Evolutionary conservation across 2,329 filamentous ascomycete genomes (phyloP).

Genomic region (Purpureocillium lavendulum): DNA sequence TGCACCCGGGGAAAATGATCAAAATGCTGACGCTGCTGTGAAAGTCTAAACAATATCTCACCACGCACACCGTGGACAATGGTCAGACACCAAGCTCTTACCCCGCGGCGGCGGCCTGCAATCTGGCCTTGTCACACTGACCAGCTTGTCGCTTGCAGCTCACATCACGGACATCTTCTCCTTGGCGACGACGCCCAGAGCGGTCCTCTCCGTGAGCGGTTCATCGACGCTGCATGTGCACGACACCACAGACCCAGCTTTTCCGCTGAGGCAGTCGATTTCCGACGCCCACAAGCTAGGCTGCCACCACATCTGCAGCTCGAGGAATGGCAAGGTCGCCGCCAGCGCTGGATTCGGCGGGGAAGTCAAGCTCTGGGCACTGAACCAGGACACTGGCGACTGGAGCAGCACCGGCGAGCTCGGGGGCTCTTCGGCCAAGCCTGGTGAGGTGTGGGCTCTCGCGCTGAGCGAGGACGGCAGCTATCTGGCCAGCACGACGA

Average conservation of each 20-base stretch:
- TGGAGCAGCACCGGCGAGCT: constrained; percentile 39
- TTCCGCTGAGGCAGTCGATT: constrained; percentile 73
- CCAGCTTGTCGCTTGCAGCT: constrained; percentile 37
- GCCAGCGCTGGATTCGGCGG: constrained; percentile 86
- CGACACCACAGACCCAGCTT: constrained; percentile 61
- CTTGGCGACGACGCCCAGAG: constrained; percentile 63
- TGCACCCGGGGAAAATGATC: too few relatives aligned
- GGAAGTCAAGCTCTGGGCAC: constrained; percentile 75
- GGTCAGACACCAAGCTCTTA: constrained; percentile 40
- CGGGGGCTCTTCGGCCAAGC: constrained; percentile 36
- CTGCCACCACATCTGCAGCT: constrained; percentile 78
- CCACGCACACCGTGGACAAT: constrained; percentile 81
- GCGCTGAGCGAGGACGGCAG: constrained; percentile 76
- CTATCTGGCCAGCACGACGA: constrained; percentile 78
- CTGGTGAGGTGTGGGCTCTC: constrained; percentile 78
- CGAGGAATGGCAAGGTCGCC: constrained; percentile 59
- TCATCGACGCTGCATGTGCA: constrained; percentile 76
- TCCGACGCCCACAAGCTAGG: constrained; percentile 76
- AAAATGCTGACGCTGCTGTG: constrained; percentile 1
- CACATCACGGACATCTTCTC: constrained; percentile 81
- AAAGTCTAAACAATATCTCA: constrained; percentile 97
- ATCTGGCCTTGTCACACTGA: background rate
- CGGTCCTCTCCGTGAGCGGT: constrained; percentile 77
- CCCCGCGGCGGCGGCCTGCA: constrained; percentile 15
- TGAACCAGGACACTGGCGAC: constrained; percentile 46